Evolutionary conservation across 2,329 filamentous ascomycete genomes (phyloP), one percentile per base, ranked within the genome.

Genomic region (Amauroascus niger): DNA sequence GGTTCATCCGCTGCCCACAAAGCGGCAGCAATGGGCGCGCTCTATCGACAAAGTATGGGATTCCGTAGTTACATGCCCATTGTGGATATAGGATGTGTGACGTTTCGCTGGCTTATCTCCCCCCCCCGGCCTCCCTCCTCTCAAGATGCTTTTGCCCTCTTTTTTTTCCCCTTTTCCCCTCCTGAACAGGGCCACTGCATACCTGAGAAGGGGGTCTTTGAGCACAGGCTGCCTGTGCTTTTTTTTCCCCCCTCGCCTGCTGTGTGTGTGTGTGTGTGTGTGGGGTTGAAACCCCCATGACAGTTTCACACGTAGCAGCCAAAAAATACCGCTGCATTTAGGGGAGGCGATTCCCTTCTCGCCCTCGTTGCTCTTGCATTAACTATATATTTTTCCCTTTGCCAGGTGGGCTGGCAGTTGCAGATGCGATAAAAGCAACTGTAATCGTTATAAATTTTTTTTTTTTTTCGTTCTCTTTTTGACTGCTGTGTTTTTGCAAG

Each of bases 21-120:
- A n/a, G n/a, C n/a, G n/a, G n/a, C n/a, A n/a, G n/a, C n/a, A n/a
- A n/a, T n/a, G n/a, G n/a, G n/a, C n/a, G n/a, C n/a, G n/a, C n/a
- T n/a, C n/a, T n/a, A n/a, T n/a, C n/a, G n/a, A n/a, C n/a, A n/a
- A n/a, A n/a, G n/a, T n/a, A n/a, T n/a, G n/a, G n/a, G n/a, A n/a
- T n/a, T n/a, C n/a, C n/a, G n/a, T n/a, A n/a, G n/a, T n/a, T n/a
- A n/a, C n/a, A n/a, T n/a, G 22, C 43, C 43, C 40, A 33, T 40
- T 22, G 24, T 41, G 55, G 53, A 51, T 45, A 56, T 56, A 52
- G 37, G 49, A 51, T 51, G 51, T 54, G 47, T 14, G 11, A 13
- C 14, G 33, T 11, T 16, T 37, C 13, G 37, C 37, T 40, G 18
- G 24, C 26, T 30, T 30, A 5, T 30, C 26, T 30, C 26, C 26